Evolutionary conservation across 345 rosid species (phyloP).

Genomic region (Eucalyptus viminalis): DNA sequence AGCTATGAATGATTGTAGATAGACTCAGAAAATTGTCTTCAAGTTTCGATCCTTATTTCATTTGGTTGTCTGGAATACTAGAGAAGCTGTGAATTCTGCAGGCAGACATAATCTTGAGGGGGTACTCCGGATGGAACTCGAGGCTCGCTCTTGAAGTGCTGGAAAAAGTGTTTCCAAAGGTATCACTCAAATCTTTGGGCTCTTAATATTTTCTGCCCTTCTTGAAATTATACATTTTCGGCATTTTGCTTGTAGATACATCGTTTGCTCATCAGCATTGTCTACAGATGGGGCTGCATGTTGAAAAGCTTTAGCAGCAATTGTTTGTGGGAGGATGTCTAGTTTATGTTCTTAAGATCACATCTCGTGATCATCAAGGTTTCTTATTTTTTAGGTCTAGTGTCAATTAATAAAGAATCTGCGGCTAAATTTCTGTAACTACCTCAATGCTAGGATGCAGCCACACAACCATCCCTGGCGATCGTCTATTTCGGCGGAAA

Average conservation of each 20-base stretch:
- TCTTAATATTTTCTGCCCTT: neutral
- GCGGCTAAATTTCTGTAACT: neutral
- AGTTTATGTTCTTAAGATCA: neutral
- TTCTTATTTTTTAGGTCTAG: neutral
- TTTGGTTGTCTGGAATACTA: neutral
- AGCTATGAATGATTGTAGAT: neutral
- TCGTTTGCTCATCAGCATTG: neutral
- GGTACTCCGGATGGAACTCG: conserved; percentile 87
- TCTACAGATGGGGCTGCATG: neutral
- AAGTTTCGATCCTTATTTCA: neutral
- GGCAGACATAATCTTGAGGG: conserved; percentile 81
- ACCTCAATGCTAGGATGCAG: conserved; percentile 31
- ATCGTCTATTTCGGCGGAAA: conserved; percentile 95
- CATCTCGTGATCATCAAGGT: neutral
- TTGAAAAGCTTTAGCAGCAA: neutral
- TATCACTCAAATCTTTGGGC: neutral
- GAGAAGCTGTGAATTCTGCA: neutral
- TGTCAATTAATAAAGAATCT: neutral
- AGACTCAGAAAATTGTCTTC: neutral
- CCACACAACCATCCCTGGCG: conserved; percentile 66
- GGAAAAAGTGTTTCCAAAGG: conserved; percentile 77
- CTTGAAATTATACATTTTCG: neutral
- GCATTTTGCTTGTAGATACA: neutral
- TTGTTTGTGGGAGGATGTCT: neutral
- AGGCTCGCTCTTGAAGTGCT: conserved; percentile 60